Base-by-base conservation (phyloP, 208 protist species). In the Leishmania martiniquensis region DNA sequence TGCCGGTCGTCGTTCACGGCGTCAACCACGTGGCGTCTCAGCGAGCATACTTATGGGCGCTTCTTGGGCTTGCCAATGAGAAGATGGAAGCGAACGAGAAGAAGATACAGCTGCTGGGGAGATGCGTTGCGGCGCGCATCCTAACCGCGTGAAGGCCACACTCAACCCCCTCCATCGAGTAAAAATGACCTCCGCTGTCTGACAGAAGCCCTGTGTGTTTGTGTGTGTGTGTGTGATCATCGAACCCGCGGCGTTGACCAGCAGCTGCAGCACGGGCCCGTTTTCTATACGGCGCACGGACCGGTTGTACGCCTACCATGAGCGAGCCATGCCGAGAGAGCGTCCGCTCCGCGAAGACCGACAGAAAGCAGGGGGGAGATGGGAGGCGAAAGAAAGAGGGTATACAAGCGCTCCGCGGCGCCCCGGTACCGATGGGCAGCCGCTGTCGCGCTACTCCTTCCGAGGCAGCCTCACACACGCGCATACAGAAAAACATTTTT, bases 31-130 rank as follows among this genome's bases (percentile, higher is more conserved):
- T 89, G 22, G 67, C 66, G 20, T 54, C 68, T 25, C 86, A 96
- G 39, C 89, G 91, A 32, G 76, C 60, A 62, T 95, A 97, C 74
- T 73, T 97, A 32, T 95, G 93, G 85, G 75, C 82, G 13, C 72
- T 97, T 13, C 75, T 97, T 55, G 57, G 81, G 42, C 68, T 93
- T 37, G 93, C 93, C 1, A 97, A 95, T 77, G 79, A 88, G 42
- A 97, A 97, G 76, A 95, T 95, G 93, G 71, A 80, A 12, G 80
- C 72, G 7, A 97, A 97, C 69, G 91, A 95, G 54, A 77, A 73
- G 55, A 89, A 84, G 68, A 84, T 86, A 39, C 49, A 77, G 52
- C 75, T 90, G 59, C 83, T 97, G 29, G 74, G 89, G 65, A 59
- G 47, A 42, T 87, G 68, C 34, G 77, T 97, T 55, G 80, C 66